Percentiles rank a stretch among this genome's conserved stretches.
phyloP scores from a whole-genome alignment of 257 asterid species.

The Rubia yunnanensis region DNA sequence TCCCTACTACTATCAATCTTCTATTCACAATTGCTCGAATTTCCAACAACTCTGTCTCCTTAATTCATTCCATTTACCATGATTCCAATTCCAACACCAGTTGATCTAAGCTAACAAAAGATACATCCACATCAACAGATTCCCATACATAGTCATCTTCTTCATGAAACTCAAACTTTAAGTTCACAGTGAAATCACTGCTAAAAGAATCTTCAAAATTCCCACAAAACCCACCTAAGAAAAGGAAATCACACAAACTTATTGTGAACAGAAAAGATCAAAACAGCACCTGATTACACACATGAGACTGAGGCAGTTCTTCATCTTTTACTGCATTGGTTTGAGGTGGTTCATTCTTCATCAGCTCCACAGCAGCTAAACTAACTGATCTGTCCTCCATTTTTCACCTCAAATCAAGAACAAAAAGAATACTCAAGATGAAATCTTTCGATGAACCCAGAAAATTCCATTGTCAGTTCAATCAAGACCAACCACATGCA shows the following conservation, averaged over 20 bases:
- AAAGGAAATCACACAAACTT: background rate
- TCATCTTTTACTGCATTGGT: conserved; percentile 8
- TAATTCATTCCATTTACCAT: background rate
- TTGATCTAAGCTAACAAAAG: background rate
- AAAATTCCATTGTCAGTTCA: conserved; percentile 3
- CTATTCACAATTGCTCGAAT: background rate
- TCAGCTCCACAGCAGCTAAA: conserved; percentile 5
- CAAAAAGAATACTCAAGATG: background rate
- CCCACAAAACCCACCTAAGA: background rate
- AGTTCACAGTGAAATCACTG: no score
- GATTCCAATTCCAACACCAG: background rate
- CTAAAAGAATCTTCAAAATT: background rate
- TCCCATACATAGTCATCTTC: background rate
- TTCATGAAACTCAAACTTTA: background rate
- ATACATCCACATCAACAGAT: background rate
- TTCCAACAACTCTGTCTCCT: background rate
- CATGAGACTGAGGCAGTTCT: conserved; percentile 6
- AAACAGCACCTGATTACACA: conserved; percentile 1
- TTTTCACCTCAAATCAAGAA: background rate
- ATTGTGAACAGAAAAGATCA: background rate
- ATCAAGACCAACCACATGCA: background rate
- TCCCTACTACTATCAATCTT: background rate
- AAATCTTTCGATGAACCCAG: conserved; percentile 1
- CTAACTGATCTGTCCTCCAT: conserved; percentile 19
- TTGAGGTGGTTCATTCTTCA: conserved; percentile 11